Evolutionary conservation across 2,329 filamentous ascomycete genomes (phyloP), one percentile per base, ranked within the genome.

Genomic region (Fusarium continuum): DNA sequence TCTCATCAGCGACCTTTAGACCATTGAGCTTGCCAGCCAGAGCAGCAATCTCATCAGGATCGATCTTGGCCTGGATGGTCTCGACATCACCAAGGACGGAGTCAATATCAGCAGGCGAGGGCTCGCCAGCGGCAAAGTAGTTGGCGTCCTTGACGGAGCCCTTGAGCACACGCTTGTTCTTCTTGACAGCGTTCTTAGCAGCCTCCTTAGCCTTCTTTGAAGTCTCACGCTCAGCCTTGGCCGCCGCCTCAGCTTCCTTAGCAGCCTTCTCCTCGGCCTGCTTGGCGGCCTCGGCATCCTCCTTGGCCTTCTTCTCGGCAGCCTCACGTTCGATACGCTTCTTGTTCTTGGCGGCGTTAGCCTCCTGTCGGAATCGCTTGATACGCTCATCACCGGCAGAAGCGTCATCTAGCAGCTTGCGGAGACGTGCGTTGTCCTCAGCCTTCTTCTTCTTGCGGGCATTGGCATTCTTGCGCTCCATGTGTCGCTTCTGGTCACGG

Each of bases 401-500:
- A 68, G 86, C 89, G 65, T 97, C 92, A 75, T 99, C 95, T 22
- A 99, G 89, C 53, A 97, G 79, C 79, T 93, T 90, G 74, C 95
- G 89, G 60, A 99, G 87, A 73, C 96, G 93, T 46, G 91, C 85
- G 71, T 91, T 96, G 80, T 99, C 96, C 83, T 99, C 95, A 22
- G 90, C 92, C 93, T 99, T 99, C 87, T 93, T 96, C 93, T 99
- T 99, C 82, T 95, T 96, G 77, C 95, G 92, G 34, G 93, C 89
- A 76, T 97, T 97, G 81, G 91, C 88, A 81, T 99, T 99, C 90
- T 99, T 99, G 77, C 93, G 91, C 84, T 99, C 95, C 71, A 95
- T 89, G 80, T 99, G 94, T 55, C 95, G 92, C 85, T 97, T 98
- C 84, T 99, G 95, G 81, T 98, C 94, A 77, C 95, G 93, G 83